Conservation (phyloP, 495 filamentous ascomycete species). For the Penicillium paradoxum region DNA sequence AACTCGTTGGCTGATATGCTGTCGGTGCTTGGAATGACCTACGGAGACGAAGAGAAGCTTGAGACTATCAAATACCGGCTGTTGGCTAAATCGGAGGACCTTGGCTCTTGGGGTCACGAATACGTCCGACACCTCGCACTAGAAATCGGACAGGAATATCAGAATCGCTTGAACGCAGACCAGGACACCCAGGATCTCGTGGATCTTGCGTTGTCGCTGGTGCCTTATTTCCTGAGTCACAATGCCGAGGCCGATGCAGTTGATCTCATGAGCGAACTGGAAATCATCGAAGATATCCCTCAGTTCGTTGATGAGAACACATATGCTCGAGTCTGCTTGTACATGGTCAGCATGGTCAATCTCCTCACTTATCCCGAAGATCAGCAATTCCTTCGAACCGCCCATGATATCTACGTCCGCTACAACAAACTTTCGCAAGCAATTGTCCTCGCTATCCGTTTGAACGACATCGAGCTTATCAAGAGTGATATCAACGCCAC, state of each 20-base stretch:
- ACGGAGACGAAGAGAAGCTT: conserved; percentile 90
- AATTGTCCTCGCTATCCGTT: conserved; percentile 85
- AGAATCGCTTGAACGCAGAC: conserved; percentile 65
- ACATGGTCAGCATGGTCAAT: conserved; percentile 99
- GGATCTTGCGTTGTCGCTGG: conserved; percentile 74
- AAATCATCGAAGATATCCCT: conserved; percentile 92
- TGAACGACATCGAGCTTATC: conserved; percentile 83
- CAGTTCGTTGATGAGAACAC: conserved; percentile 90
- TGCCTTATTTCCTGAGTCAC: conserved; percentile 93
- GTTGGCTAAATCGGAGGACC: conserved; percentile 81
- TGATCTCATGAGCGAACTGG: conserved; percentile 91
- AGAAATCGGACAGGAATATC: conserved; percentile 92
- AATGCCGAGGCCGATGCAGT: conserved; percentile 98
- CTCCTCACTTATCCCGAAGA: conserved; percentile 96
- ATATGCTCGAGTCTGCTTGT: conserved; percentile 86
- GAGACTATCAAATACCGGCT: conserved; percentile 95
- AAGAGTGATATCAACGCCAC: conserved; percentile 72
- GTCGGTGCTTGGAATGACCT: conserved; percentile 98
- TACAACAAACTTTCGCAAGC: conserved; percentile 91
- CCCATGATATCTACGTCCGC: conserved; percentile 84
- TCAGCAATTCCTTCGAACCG: conserved; percentile 83
- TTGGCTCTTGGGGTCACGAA: conserved; percentile 97
- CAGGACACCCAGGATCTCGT: conserved; percentile 65
- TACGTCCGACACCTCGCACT: conserved; percentile 94
- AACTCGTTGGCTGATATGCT: conserved; percentile 88